Evolutionary conservation across 2,329 filamentous ascomycete species (phyloP).

Genomic region (Fonsecaea nubica): DNA sequence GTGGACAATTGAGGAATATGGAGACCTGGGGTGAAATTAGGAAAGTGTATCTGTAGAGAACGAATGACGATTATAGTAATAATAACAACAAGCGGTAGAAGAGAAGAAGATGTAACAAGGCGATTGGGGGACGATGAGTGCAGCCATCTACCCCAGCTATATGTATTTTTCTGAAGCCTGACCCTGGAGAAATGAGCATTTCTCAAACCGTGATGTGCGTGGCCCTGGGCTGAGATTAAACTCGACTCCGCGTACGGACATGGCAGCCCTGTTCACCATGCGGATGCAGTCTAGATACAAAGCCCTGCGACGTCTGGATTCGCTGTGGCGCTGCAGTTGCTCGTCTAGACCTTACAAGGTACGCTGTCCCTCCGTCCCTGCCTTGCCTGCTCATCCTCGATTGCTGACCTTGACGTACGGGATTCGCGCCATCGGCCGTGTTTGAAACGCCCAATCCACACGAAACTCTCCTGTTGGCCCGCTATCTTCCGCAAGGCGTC

Average conservation of each 20-base stretch:
- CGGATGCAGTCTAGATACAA: conserved; percentile 5
- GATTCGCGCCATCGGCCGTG: conserved; percentile 20
- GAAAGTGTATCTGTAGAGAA: background rate
- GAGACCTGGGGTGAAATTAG: conserved; percentile 3
- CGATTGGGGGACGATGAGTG: conserved; percentile 1
- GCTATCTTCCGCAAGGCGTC: conserved; percentile 12
- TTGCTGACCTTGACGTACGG: conserved; percentile 16
- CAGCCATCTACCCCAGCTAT: conserved; percentile 11
- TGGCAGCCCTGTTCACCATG: conserved; percentile 10
- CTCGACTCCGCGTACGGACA: conserved; percentile 16
- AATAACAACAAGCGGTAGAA: conserved; percentile 1
- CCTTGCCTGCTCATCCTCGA: conserved; percentile 3
- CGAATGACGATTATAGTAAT: background rate
- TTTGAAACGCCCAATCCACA: conserved; percentile 28
- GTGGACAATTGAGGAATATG: background rate
- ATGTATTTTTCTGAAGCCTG: conserved; percentile 20
- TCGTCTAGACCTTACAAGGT: conserved; percentile 16
- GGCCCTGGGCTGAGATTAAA: conserved; percentile 30
- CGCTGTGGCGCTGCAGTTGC: conserved; percentile 12
- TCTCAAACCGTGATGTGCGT: conserved; percentile 12
- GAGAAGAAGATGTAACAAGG: background rate
- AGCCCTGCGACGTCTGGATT: conserved; percentile 15
- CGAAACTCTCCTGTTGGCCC: conserved; percentile 6
- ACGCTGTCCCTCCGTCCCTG: background rate
- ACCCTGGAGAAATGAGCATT: conserved; percentile 25